Conservation (phyloP, 2,329 filamentous ascomycete genomes). For the Exserohilum turcica region DNA sequence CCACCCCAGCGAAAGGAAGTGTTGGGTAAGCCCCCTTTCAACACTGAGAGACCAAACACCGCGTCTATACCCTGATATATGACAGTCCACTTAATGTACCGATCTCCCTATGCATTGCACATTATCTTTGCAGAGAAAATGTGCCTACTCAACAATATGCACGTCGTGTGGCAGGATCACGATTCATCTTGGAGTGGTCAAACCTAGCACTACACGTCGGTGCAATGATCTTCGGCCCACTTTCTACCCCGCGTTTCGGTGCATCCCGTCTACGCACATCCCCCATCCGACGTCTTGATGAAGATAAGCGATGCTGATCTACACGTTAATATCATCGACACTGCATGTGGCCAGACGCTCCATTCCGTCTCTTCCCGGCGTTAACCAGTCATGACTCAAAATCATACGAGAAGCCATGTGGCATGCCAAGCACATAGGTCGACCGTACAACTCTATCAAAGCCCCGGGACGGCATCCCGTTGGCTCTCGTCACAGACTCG, state of each 20-base stretch:
- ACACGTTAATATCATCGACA: neutral
- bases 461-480: neutral
- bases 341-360: neutral
- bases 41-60: neutral
- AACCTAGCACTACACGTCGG: neutral
- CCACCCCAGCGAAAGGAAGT: neutral
- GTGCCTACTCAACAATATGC: neutral
- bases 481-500: neutral
- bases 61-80: neutral
- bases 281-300: neutral
- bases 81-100: too few relatives aligned
- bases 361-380: neutral
- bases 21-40: neutral
- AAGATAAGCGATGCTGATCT: constrained; percentile 1
- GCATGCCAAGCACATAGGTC: too few relatives aligned
- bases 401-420: neutral
- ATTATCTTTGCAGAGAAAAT: too few relatives aligned
- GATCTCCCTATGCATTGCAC: neutral
- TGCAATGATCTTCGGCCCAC: neutral
- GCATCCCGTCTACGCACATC: neutral
- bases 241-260: constrained; percentile 1
- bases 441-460: neutral
- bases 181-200: neutral
- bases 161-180: neutral
- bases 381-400: neutral